Evolutionary conservation across 2,329 filamentous ascomycete species (phyloP), one percentile per base, ranked within the genome.

Genomic region (Trichoderma afroharzianum): DNA sequence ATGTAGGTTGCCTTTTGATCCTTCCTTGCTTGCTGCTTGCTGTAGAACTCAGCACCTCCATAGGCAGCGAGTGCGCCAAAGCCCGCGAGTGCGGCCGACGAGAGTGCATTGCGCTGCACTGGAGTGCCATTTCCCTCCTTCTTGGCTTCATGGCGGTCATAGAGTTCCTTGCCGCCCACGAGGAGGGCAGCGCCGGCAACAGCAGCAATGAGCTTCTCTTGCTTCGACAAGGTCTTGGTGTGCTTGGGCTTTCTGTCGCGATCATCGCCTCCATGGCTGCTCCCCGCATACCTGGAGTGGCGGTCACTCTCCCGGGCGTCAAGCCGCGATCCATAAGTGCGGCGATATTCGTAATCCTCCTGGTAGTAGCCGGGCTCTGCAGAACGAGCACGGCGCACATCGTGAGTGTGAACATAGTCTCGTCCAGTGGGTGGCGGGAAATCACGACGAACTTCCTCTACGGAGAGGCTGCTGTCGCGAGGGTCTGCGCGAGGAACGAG

Each of bases 391-490:
- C 91, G 88, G 75, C 88, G 87, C 47, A 86, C 77, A 72, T 88
- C 87, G 63, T 81, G 80, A 72, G 86, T 77, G 11, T 69, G 66
- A 14, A 47, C 55, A 14, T 69, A 69, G 73, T 88, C 87, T 70
- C 81, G 80, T 73, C 85, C 78, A 11, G 75, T 74, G n/a, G 91
- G 91, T 7, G 93, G 93, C 36, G 93, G 93, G 77, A 97, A 97
- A 76, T 97, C 93, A 75, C 94, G 90, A 74, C 90, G 89, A 72
- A 97, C 90, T 82, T 97, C 93, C 82, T 97, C 95, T 78, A 97
- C 82, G 3, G 91, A 91, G 30, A 91, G 83, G 59, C 91, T 90
- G 80, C 91, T 94, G 77, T 94, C 91, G 74, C 92, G 90, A 63
- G 84, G 58, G 26, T 71, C 61, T 24, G 28, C 79, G 30, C 87